A percentile compares a stretch with the other conserved stretches of the same genome.
Conservation (phyloP, 2,329 filamentous ascomycete genomes). For the Calonectria pauciramosa region DNA sequence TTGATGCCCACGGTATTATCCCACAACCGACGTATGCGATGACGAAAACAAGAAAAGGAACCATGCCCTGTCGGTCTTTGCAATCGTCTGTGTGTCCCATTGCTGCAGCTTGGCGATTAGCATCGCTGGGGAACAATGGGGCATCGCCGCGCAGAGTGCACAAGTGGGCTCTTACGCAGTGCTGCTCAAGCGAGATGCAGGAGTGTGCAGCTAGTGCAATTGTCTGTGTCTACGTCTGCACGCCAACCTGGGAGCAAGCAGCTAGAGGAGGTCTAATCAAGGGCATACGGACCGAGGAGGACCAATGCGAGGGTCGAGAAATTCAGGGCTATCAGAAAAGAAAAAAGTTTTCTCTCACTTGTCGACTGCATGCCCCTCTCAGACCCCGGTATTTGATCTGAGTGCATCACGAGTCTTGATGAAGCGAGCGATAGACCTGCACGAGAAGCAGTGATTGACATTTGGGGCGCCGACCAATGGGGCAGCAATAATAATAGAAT, state of each 20-base stretch:
- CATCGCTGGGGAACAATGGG: slow-evolving; percentile 21
- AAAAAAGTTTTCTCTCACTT: slow-evolving; percentile 5
- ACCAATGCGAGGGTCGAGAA: slow-evolving; percentile 32
- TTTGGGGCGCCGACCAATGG: background rate
- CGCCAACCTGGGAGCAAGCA: slow-evolving; percentile 40
- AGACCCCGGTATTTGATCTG: background rate
- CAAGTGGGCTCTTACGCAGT: slow-evolving; percentile 27
- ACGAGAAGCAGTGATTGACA: background rate
- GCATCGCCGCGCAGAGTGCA: slow-evolving; percentile 30
- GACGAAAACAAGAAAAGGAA: background rate
- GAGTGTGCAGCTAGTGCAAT: slow-evolving; percentile 36
- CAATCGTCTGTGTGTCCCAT: slow-evolving; percentile 13
- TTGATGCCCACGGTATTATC: background rate
- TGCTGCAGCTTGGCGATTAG: slow-evolving; percentile 19
- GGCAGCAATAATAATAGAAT: slow-evolving; percentile 2
- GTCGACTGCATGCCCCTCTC: slow-evolving; percentile 23
- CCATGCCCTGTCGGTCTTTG: background rate
- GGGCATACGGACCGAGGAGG: slow-evolving; percentile 22
- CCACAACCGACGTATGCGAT: slow-evolving; percentile 6
- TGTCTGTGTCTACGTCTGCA: slow-evolving; percentile 35
- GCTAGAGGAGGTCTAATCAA: slow-evolving; percentile 33
- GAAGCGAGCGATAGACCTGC: background rate
- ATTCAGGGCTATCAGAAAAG: slow-evolving; percentile 14
- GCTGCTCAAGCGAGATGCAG: slow-evolving; percentile 47
- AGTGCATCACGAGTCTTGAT: slow-evolving; percentile 1